Evolutionary conservation across 2,329 filamentous ascomycete species (phyloP).

Genomic region (Pseudogymnoascus sp.): DNA sequence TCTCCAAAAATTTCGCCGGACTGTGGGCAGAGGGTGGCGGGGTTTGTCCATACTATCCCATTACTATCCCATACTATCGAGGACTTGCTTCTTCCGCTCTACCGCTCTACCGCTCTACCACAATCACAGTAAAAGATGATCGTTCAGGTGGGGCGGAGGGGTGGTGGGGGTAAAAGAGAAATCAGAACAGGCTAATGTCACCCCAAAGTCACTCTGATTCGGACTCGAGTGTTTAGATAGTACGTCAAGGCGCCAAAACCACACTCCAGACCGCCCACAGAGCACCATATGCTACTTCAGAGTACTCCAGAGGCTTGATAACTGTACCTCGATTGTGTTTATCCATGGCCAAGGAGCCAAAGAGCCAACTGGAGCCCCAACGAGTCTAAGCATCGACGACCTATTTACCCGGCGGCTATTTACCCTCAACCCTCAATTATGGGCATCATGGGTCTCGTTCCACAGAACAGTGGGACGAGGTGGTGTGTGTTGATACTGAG

Average conservation of each 20-base stretch:
- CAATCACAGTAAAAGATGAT: neutral
- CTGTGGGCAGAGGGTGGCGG: neutral
- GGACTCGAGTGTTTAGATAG: neutral
- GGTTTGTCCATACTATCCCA: neutral
- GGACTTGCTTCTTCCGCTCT: too few relatives aligned
- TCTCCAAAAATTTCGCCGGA: neutral
- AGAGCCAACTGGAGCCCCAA: neutral
- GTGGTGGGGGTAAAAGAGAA: neutral
- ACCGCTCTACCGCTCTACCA: neutral
- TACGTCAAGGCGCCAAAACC: neutral
- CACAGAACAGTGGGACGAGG: neutral
- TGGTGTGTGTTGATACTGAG: neutral
- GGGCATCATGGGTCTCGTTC: neutral
- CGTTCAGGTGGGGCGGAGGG: conserved; percentile 3
- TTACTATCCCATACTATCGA: neutral
- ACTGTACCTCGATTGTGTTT: neutral
- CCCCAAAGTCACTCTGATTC: neutral
- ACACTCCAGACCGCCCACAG: neutral
- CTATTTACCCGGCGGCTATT: conserved; percentile 7
- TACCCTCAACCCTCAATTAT: neutral
- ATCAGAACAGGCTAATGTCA: conserved; percentile 1
- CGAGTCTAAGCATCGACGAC: conserved; percentile 3
- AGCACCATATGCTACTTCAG: neutral
- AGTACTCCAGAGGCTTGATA: neutral
- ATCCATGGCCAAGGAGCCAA: neutral